Conservation (phyloP, 257 asterid genomes). For the Handroanthus guayacan region DNA sequence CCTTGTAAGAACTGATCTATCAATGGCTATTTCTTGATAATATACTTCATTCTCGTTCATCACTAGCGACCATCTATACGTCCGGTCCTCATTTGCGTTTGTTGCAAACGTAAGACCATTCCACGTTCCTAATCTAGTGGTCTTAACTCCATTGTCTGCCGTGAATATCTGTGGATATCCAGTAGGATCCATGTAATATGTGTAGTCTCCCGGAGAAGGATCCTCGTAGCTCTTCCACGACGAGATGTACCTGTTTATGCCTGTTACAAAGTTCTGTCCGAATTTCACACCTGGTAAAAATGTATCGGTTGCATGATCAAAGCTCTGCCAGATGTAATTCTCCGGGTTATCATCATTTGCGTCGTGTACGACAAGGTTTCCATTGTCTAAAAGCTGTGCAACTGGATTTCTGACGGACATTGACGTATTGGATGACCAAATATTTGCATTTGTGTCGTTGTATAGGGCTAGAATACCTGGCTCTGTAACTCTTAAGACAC, state of each 20-base stretch:
- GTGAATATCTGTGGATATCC: conserved; percentile 47
- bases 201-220: conserved; percentile 46
- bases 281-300: conserved; percentile 51
- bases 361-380: conserved; percentile 56
- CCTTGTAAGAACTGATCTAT: conserved; percentile 34
- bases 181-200: conserved; percentile 33
- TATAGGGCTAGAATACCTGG: conserved; percentile 44
- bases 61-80: conserved; percentile 24
- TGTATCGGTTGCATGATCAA: conserved; percentile 51
- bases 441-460: conserved; percentile 18
- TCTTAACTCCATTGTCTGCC: conserved; percentile 14
- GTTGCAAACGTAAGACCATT: conserved; percentile 43
- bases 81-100: conserved; percentile 14
- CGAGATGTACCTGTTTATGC: conserved; percentile 37
- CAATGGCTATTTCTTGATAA: conserved; percentile 21
- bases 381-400: conserved; percentile 44
- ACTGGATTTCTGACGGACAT: conserved; percentile 35
- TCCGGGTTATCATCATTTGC: conserved; percentile 40
- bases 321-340: conserved; percentile 56
- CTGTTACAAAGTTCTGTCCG: conserved; percentile 44
- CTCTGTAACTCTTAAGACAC: conserved; percentile 37
- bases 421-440: conserved; percentile 51
- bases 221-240: conserved; percentile 52
- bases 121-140: conserved; percentile 51
- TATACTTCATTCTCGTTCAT: conserved; percentile 36